Percentiles rank a stretch among this genome's conserved stretches.
Evolutionary conservation across 2,329 filamentous ascomycete species (phyloP).

Genomic region (Podosphaera leucotricha): DNA sequence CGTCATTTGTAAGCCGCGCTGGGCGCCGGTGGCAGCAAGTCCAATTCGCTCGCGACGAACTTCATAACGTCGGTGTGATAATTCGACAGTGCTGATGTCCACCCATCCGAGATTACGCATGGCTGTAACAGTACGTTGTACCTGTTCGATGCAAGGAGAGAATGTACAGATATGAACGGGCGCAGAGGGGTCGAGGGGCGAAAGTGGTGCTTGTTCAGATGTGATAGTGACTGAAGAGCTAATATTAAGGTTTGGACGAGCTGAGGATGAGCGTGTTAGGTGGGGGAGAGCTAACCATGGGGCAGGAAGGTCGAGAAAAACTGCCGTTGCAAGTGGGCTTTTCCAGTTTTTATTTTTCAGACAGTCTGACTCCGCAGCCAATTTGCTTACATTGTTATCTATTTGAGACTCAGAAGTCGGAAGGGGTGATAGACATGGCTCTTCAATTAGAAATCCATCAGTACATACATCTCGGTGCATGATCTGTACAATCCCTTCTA

Average conservation of each 20-base stretch:
- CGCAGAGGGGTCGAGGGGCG: slow-evolving; percentile 45
- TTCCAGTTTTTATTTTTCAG: too few species aligned
- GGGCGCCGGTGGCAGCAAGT: slow-evolving; percentile 25
- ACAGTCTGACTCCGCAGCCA: too few species aligned
- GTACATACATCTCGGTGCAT: slow-evolving; percentile 62
- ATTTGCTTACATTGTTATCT: too few species aligned
- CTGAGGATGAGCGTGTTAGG: slow-evolving; percentile 31
- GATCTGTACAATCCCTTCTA: slow-evolving; percentile 42
- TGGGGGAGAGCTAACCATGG: slow-evolving; percentile 62
- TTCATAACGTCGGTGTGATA: slow-evolving; percentile 57
- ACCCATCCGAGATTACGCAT: slow-evolving; percentile 71
- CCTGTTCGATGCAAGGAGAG: slow-evolving; percentile 92
- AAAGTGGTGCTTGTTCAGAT: slow-evolving; percentile 16
- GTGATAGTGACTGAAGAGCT: not conserved
- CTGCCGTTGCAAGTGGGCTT: slow-evolving; percentile 40
- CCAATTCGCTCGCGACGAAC: slow-evolving; percentile 64
- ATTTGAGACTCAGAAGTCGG: too few species aligned
- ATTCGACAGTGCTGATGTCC: slow-evolving; percentile 81
- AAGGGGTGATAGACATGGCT: slow-evolving; percentile 2
- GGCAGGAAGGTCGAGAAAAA: slow-evolving; percentile 62
- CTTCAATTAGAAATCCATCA: slow-evolving; percentile 42
- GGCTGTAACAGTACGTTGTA: slow-evolving; percentile 59
- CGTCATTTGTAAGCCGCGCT: slow-evolving; percentile 32
- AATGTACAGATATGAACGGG: slow-evolving; percentile 75
- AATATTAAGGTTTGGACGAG: not conserved